phyloP scores from a whole-genome alignment of 1,284 basidiomycete species.

The Anthracocystis setariae region DNA sequence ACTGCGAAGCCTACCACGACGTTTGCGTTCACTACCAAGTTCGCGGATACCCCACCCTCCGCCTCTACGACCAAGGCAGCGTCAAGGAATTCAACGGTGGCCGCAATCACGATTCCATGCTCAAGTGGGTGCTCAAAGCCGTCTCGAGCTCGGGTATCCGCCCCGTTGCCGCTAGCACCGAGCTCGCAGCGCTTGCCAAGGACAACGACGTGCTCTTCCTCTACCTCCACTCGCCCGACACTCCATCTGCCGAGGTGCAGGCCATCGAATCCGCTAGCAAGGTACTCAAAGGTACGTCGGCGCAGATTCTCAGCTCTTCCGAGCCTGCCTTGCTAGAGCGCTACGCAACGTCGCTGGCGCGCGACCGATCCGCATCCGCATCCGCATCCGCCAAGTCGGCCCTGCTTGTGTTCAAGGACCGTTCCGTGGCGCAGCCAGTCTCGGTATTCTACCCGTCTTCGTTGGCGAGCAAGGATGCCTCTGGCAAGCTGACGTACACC shows the following conservation, averaged over 20 bases:
- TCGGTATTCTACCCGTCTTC: constrained; percentile 34
- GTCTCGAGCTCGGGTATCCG: constrained; percentile 45
- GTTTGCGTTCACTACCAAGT: constrained; percentile 54
- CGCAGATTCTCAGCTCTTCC: constrained; percentile 45
- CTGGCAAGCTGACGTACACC: constrained; percentile 13
- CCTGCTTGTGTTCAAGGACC: constrained; percentile 65
- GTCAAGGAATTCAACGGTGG: constrained; percentile 54
- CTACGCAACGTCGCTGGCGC: constrained; percentile 26
- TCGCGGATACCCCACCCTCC: constrained; percentile 55
- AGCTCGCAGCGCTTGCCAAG: constrained; percentile 31
- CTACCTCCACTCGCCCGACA: constrained; percentile 52
- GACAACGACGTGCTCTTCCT: constrained; percentile 59
- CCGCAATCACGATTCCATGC: constrained; percentile 57
- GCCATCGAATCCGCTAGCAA: constrained; percentile 34
- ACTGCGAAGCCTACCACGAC: constrained; percentile 56
- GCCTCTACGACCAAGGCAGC: constrained; percentile 57
- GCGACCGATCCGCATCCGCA: constrained; percentile 9
- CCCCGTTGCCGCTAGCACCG: constrained; percentile 28
- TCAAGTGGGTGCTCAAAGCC: constrained; percentile 58
- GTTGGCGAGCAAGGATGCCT: constrained; percentile 9
- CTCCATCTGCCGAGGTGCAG: constrained; percentile 21
- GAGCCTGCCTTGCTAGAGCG: constrained; percentile 48
- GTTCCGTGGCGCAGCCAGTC: constrained; percentile 37
- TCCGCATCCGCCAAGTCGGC: constrained; percentile 34
- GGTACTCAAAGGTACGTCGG: constrained; percentile 25